phyloP scores from a whole-genome alignment of 257 asterid genomes.

The Solanum megistacrolobum region DNA sequence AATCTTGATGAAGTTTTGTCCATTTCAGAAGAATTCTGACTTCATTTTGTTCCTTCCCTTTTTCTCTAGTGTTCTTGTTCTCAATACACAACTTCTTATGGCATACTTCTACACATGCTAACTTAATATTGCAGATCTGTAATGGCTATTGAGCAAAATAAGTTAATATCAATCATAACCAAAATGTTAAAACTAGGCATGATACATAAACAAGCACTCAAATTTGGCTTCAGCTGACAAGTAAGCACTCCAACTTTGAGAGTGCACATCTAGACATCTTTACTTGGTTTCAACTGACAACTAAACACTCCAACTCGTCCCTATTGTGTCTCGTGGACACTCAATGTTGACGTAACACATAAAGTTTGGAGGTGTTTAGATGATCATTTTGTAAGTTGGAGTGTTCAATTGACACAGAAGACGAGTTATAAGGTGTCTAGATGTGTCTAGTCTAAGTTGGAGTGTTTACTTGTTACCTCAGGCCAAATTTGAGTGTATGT shows the following conservation, averaged over 20 bases:
- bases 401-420: neutral
- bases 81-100: neutral
- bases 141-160: neutral
- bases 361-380: neutral
- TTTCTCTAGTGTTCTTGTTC: neutral
- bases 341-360: neutral
- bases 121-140: neutral
- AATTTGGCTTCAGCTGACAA: neutral
- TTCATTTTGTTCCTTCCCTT: neutral
- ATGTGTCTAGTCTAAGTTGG: neutral
- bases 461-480: rapidly evolving
- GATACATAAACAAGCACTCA: neutral
- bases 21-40: neutral
- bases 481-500: neutral
- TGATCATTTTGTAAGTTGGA: neutral
- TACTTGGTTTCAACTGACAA: rapidly evolving
- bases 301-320: neutral
- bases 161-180: neutral
- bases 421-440: neutral
- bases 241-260: neutral
- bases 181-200: neutral
- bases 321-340: neutral
- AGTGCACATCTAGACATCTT: neutral
- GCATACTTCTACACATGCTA: neutral
- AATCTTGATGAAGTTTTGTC: neutral